phyloP scores from a whole-genome alignment of 345 rosid genomes.

The Acer saccharum region DNA sequence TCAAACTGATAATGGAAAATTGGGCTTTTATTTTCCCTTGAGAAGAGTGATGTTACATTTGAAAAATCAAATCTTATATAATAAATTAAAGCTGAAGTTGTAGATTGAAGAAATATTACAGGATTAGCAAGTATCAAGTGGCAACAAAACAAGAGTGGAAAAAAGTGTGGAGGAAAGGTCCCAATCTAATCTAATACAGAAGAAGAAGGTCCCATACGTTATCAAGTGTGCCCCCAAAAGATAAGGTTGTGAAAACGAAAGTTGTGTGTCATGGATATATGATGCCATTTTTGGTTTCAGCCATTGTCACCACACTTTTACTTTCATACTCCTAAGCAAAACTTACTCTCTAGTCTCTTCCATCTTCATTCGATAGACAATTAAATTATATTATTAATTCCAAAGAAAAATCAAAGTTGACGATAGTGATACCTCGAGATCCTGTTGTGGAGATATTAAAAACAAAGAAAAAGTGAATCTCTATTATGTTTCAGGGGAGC shows the following conservation, averaged over 20 bases:
- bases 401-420: too few relatives aligned
- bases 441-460: too few relatives aligned
- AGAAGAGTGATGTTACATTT: neutral
- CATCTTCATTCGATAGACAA: too few relatives aligned
- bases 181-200: neutral
- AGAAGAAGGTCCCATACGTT: neutral
- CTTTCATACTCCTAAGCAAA: too few relatives aligned
- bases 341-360: too few relatives aligned
- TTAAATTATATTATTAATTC: too few relatives aligned
- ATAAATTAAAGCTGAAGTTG: neutral
- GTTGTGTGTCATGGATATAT: neutral
- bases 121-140: neutral
- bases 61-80: too few relatives aligned
- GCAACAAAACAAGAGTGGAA: too few relatives aligned
- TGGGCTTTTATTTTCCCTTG: neutral
- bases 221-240: neutral
- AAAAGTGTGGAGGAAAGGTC: neutral
- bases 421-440: too few relatives aligned
- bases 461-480: too few relatives aligned
- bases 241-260: conserved; percentile 18
- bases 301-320: neutral
- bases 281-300: neutral
- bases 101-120: neutral
- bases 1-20: neutral
- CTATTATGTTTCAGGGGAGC: too few relatives aligned